A percentile compares a stretch with the other conserved stretches of the same genome.
Conservation (phyloP, 2,329 filamentous ascomycete species). For the Coleophoma eucalyptorum region DNA sequence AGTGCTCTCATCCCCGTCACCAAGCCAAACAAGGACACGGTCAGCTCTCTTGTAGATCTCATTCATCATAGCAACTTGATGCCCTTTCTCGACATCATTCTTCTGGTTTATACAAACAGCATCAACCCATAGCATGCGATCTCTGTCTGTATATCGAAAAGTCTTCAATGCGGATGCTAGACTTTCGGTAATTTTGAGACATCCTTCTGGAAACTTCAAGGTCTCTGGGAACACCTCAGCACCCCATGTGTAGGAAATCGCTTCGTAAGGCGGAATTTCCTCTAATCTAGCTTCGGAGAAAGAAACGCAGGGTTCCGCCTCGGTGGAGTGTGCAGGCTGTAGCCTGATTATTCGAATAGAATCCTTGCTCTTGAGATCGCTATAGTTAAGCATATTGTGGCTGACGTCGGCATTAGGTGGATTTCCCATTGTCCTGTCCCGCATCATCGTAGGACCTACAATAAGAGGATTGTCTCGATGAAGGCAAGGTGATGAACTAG, state of each 20-base stretch:
- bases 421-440: too few relatives aligned
- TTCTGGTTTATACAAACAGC: conserved; percentile 10
- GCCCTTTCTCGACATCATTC: conserved; percentile 4
- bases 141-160: too few relatives aligned
- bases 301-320: too few relatives aligned
- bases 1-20: not conserved
- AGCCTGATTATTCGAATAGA: too few relatives aligned
- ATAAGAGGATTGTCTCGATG: too few relatives aligned
- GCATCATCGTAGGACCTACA: too few relatives aligned
- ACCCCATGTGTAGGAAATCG: conserved; percentile 30
- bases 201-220: not conserved
- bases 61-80: conserved; percentile 8
- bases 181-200: not conserved
- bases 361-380: too few relatives aligned
- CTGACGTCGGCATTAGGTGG: too few relatives aligned
- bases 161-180: too few relatives aligned
- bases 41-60: conserved; percentile 6
- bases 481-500: too few relatives aligned
- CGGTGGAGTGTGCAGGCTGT: too few relatives aligned
- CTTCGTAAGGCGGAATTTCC: conserved; percentile 15
- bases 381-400: too few relatives aligned
- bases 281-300: not conserved
- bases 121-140: not conserved
- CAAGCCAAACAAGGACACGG: conserved; percentile 7
- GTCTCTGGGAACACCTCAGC: conserved; percentile 9